Evolutionary conservation across 2,329 filamentous ascomycete genomes (phyloP).

Genomic region (Venturia asperata): DNA sequence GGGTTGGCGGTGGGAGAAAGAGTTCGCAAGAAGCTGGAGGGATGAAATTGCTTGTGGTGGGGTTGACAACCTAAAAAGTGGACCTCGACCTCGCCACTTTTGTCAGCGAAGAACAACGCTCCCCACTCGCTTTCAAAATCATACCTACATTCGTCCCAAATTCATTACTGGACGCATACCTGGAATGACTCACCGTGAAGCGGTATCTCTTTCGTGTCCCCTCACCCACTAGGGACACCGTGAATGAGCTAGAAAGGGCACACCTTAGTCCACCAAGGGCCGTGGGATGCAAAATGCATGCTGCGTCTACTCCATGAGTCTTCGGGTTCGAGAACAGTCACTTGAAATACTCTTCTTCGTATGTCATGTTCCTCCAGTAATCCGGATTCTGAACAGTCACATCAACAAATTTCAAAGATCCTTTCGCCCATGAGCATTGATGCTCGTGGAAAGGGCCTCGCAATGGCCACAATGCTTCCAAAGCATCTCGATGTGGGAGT

Average conservation of each 20-base stretch:
- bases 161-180: not conserved
- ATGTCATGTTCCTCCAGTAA: not conserved
- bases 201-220: not conserved
- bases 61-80: conserved; percentile 3
- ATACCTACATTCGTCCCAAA: not conserved
- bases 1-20: not conserved
- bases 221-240: conserved; percentile 1
- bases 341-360: not conserved
- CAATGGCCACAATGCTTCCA: too few species aligned
- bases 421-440: not conserved
- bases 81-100: not conserved
- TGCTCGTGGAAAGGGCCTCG: not conserved
- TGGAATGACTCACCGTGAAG: not conserved
- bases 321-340: not conserved
- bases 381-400: not conserved
- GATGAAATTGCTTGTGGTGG: not conserved
- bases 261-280: not conserved
- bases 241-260: not conserved
- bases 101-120: not conserved
- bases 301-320: not conserved
- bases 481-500: too few species aligned
- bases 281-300: not conserved
- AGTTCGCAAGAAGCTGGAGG: not conserved
- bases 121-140: not conserved
- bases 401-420: not conserved